Conservation (phyloP, 257 asterid species). For the Solanum ossicruentum region DNA sequence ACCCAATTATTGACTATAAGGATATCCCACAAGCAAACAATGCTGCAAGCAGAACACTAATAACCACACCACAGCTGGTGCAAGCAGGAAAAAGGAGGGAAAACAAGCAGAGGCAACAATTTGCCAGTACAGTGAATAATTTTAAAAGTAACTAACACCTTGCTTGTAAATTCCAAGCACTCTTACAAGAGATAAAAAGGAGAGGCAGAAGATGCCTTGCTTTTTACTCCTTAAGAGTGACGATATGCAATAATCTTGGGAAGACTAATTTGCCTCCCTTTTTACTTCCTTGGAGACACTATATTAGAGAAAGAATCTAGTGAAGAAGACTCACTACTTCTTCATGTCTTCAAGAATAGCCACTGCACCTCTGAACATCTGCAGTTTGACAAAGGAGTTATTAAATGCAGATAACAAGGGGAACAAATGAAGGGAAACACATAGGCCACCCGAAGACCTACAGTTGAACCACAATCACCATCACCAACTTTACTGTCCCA, state of each 20-base stretch:
- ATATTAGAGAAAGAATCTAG: neutral
- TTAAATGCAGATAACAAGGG: neutral
- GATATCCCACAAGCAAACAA: neutral
- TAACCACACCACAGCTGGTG: neutral
- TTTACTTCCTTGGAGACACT: neutral
- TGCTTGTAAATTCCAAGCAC: neutral
- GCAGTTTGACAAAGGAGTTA: constrained; percentile 8
- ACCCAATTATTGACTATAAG: neutral
- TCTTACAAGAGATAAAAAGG: neutral
- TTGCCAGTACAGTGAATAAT: neutral
- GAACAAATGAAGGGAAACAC: neutral
- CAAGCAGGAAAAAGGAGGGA: neutral
- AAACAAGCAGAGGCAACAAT: neutral
- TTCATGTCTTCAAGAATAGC: constrained; percentile 87
- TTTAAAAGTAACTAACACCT: neutral
- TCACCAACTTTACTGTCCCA: constrained; percentile 98
- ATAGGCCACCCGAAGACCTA: constrained; percentile 24
- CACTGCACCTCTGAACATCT: constrained; percentile 89
- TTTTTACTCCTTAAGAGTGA: neutral
- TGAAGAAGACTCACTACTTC: constrained; percentile 39
- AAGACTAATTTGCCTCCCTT: neutral
- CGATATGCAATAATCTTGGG: neutral
- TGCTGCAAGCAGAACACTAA: neutral
- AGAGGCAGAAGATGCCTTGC: neutral
- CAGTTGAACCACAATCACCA: constrained; percentile 99